Percentiles rank a stretch among this genome's conserved stretches.
Evolutionary conservation across 176 grass and related monocot genomes (phyloP).

Genomic region (Cenchrus americanus): DNA sequence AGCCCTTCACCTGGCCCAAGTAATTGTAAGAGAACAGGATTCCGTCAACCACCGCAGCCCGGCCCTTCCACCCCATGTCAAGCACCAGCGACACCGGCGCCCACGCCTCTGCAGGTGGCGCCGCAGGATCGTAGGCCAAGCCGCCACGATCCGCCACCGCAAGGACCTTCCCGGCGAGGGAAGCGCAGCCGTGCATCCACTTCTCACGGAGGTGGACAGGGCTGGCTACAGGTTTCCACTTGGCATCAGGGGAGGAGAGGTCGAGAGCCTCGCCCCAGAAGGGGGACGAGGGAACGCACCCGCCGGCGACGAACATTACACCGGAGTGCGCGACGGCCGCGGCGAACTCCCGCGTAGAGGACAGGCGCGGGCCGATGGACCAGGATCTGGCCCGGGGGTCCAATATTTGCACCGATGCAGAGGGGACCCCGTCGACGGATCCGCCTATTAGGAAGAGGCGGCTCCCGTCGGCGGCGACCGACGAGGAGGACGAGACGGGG

Average conservation of each 20-base stretch:
- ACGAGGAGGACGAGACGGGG: constrained; percentile 53
- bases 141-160: constrained; percentile 86
- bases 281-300: constrained; percentile 62
- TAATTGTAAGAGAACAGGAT: constrained; percentile 92
- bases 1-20: constrained; percentile 84
- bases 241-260: constrained; percentile 44
- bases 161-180: constrained; percentile 66
- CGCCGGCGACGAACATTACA: constrained; percentile 62
- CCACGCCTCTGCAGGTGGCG: constrained; percentile 53
- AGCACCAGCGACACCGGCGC: constrained; percentile 62
- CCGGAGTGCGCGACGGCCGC: constrained; percentile 50
- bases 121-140: constrained; percentile 66
- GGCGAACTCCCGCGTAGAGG: constrained; percentile 69
- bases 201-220: constrained; percentile 69
- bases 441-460: constrained; percentile 80
- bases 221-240: constrained; percentile 63
- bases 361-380: constrained; percentile 84
- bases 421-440: constrained; percentile 51
- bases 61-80: constrained; percentile 91
- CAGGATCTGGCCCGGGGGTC: constrained; percentile 61
- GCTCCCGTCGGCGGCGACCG: constrained; percentile 31
- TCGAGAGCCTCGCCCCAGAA: constrained; percentile 78
- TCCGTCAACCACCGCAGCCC: constrained; percentile 63
- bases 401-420: constrained; percentile 60
- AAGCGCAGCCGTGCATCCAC: constrained; percentile 94